Evolutionary conservation across 345 rosid genomes (phyloP), one percentile per base, ranked within the genome.

Genomic region (Murraya koenigii): DNA sequence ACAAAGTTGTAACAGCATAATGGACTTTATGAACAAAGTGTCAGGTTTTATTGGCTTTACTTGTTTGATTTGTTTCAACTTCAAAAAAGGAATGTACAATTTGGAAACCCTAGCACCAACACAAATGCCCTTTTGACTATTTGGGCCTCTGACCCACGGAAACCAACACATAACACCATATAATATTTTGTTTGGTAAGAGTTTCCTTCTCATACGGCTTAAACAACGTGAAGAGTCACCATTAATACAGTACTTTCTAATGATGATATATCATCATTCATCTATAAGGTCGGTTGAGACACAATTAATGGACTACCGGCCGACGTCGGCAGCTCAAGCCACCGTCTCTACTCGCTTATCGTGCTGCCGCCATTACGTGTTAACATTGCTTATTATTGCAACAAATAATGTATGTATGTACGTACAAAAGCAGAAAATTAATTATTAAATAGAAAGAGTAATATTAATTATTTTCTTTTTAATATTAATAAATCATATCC

Each of bases 171-270:
- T 22, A 22, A 38, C 54, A n/a, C 30, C 1, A 9, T 30, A 14
- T 61, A 74, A 59, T 25, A 73, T 38, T 20, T 25, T 17, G 49
- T n/a, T 26, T 1, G 13, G 30, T 26, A 38, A 41, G 69, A 80
- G 72, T 38, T 60, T 69, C 85, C 88, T 82, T 75, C 76, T 74
- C 63, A 79, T 77, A 78, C 81, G 91, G 87, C 87, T 83, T 79
- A 75, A 79, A 85, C 69, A 76, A 79, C 83, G 82, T 63, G 67
- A 44, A 61, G 77, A 52, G 77, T 76, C 75, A 64, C 58, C 64
- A 39, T 64, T 72, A 64, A 38, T 74, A 69, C 78, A 70, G 52
- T 71, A 22, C 20, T 13, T 7, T 0, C 22, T 61, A 55, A 64
- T 60, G 65, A 83, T 64, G 70, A 28, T 67, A 11, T 0, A 44